Evolutionary conservation across 148 eudicot genomes (phyloP), one percentile per base, ranked within the genome.

Genomic region (Polygonum maritimum): DNA sequence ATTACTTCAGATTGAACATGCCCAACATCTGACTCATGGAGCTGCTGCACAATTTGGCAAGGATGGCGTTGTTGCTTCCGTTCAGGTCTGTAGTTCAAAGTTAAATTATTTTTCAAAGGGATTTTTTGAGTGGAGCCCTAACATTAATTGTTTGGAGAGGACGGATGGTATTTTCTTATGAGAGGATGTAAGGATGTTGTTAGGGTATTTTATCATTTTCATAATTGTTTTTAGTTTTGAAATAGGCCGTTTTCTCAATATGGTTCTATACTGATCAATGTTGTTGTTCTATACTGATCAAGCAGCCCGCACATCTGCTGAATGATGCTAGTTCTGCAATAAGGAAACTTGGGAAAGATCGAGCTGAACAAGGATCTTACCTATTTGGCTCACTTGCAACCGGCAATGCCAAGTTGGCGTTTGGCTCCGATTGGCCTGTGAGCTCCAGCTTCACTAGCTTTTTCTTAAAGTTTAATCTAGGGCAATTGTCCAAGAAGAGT

Each of bases 401-500:
- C 69, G 81, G 85, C 76, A 83, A 80, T 71, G 88, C 97, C 51
- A 69, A 69, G 22, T 80, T 96, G 81, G 96, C 98, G 71, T 91
- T 96, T 80, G 99, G 99, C 79, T 92, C 99, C 62, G 99, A 95
- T 80, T 95, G 99, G 99, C 99, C 99, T 7, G 98, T 95, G 81
- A 87, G 96, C 3, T 14, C 15, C 18, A 79, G 75, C 35, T 40
- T 11, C 47, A 44, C 47, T 44, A 6, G 8, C 67, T 21, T 22
- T 14, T 35, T 8, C 19, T 36, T 33, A 41, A 67, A 35, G 44
- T 22, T 38, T 67, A 44, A 44, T 44, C 47, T 67, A 67, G 71
- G n/a, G 38, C 44, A 63, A 63, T 7, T 63, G 1, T 35, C 39
- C 45, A 12, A 35, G 10, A 67, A 22, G 44, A 15, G 14, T 58